These are phyloP conservation scores for Fusarium abutilonis DNA, from an alignment of 2,329 filamentous ascomycete species.

Conservation along the genomic window DNA sequence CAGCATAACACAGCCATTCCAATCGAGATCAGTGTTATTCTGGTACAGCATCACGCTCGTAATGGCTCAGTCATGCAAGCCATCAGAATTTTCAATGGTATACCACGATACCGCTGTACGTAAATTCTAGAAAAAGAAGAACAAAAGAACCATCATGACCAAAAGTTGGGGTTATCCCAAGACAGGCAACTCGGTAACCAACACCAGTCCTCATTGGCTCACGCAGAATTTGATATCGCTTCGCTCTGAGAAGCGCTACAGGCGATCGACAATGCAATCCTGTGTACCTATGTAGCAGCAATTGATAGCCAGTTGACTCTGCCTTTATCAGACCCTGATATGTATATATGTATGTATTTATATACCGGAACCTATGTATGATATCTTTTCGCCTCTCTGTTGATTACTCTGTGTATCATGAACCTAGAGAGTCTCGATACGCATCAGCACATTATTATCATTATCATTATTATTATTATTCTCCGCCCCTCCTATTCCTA, in stretches of 20 bases:
- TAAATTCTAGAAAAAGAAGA: conserved; percentile 23
- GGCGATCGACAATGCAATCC: conserved; percentile 32
- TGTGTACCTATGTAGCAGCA: not conserved
- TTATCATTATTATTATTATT: not conserved
- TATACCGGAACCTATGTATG: too few relatives aligned
- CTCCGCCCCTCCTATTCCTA: conserved; percentile 7
- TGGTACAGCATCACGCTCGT: too few relatives aligned
- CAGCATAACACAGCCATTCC: conserved; percentile 5
- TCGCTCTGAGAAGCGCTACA: conserved; percentile 31
- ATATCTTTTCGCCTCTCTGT: too few relatives aligned
- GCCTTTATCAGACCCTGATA: not conserved
- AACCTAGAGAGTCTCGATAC: conserved; percentile 1
- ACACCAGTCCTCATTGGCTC: conserved; percentile 19
- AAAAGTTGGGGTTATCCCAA: conserved; percentile 30
- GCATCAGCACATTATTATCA: conserved; percentile 11
- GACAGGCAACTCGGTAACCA: conserved; percentile 38
- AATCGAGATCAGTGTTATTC: conserved; percentile 8
- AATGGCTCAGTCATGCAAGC: not conserved
- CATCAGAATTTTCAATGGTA: conserved; percentile 27
- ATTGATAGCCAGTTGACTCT: not conserved
- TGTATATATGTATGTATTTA: too few relatives aligned
- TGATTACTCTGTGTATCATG: too few relatives aligned
- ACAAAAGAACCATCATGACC: conserved; percentile 20
- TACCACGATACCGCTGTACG: too few relatives aligned
- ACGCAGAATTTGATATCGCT: conserved; percentile 24